phyloP scores from a whole-genome alignment of 768 basidiomycete species.

The Leccinum olivaceopallidum region DNA sequence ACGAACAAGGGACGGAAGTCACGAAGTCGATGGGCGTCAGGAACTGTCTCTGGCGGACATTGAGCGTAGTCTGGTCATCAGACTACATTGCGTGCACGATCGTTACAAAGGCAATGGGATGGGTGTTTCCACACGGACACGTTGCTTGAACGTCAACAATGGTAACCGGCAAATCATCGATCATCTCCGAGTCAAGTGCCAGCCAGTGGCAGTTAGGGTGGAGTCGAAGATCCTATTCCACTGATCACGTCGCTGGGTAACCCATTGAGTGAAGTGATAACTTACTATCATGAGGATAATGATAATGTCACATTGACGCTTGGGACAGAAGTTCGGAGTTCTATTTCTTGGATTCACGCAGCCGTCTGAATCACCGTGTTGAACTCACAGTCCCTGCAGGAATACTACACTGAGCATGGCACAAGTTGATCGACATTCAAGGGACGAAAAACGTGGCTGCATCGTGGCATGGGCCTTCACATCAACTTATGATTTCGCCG shows the following conservation, averaged over 20 bases:
- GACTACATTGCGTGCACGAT: slow-evolving; percentile 16
- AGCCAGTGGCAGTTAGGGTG: background rate
- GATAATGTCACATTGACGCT: too few relatives aligned
- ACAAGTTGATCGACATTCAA: background rate
- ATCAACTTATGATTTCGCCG: too few relatives aligned
- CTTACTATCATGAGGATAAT: background rate
- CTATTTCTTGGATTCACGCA: background rate
- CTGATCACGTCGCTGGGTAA: background rate
- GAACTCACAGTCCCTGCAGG: background rate
- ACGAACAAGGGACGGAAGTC: background rate
- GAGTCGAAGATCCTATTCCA: background rate
- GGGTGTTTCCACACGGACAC: slow-evolving; percentile 23
- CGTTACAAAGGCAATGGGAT: slow-evolving; percentile 18
- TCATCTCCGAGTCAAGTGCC: background rate
- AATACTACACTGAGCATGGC: background rate
- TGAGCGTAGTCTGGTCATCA: background rate
- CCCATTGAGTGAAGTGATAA: background rate
- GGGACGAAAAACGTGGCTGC: background rate
- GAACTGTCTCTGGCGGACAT: slow-evolving; percentile 9
- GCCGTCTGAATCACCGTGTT: background rate
- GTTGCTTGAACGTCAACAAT: background rate
- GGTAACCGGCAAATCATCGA: background rate
- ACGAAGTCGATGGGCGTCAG: background rate
- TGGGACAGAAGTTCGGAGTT: background rate
- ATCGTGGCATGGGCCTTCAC: background rate